Evolutionary conservation across 1,284 basidiomycete species (phyloP), one percentile per base, ranked within the genome.

Genomic region (Trametes polyzona): DNA sequence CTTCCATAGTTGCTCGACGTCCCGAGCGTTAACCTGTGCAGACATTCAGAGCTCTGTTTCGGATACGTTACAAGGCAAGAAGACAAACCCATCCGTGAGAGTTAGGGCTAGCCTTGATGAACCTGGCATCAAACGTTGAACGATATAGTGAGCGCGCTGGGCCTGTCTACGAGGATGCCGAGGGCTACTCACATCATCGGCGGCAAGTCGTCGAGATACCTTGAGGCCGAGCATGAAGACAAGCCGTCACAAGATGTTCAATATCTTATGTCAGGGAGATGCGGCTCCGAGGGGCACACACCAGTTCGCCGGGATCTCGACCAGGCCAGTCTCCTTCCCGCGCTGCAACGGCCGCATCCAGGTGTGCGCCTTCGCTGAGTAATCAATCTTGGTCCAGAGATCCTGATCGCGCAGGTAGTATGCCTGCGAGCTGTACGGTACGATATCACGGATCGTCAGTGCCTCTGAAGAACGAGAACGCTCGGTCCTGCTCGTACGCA

Each of bases 341-440:
- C 79, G 77, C 43, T 73, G 69, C 4, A 92, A 77, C 0, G 90
- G 89, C 66, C 87, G 83, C 90, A 92, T 93, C 90, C 90, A 93
- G 0, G 76, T 78, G 58, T 79, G 70, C 3, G 90, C 88, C 27
- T 79, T 70, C 19, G 80, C 75, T 4, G 71, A 67, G 69, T 91
- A 90, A 67, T 91, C 78, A 58, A 92, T 91, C 68, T 89, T 89
- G 30, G 82, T 87, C 89, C 90, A 92, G 3, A 73, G 73, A 64
- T 93, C 89, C 55, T 83, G 77, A 57, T 87, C 84, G 37, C 88
- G 79, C 36, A 91, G 73, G 69, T 87, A 91, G 68, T 83, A 91
- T n/a, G 84, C 82, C 66, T 89, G 83, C 44, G 81, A 87, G 65
- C 88, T 88, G n/a, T 12, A 19, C 2, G 11, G 17, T 3, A 10